These are phyloP conservation scores for Drosera capensis DNA, from an alignment of 148 eudicot species.

Conservation along the genomic window DNA sequence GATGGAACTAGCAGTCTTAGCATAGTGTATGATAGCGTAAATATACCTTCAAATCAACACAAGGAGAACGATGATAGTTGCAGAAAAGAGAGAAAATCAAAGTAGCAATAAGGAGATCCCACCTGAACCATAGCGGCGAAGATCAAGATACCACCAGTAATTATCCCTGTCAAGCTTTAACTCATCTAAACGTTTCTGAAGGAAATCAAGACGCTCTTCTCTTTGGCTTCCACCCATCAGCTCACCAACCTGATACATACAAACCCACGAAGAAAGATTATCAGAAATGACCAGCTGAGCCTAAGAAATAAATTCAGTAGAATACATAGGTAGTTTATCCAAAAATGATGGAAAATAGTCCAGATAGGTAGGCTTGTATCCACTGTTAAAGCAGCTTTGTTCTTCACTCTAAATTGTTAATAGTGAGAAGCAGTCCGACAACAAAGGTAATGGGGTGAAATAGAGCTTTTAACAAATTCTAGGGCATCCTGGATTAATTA, in stretches of 20 bases:
- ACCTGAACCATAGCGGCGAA: slow-evolving; percentile 99
- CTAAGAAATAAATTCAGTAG: no score
- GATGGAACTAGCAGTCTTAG: no score
- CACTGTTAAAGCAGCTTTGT: no score
- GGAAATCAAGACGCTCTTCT: slow-evolving; percentile 83
- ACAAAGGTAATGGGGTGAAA: no score
- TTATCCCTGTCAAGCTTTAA: slow-evolving; percentile 73
- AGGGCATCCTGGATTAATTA: not conserved
- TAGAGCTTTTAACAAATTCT: no score
- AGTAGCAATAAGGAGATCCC: slow-evolving; percentile 3
- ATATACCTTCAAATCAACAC: not conserved
- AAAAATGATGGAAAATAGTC: no score
- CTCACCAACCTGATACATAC: slow-evolving; percentile 62
- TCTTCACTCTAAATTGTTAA: not conserved
- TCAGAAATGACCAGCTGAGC: no score
- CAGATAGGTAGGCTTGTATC: no score
- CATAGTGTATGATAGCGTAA: no score
- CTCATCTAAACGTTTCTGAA: slow-evolving; percentile 70
- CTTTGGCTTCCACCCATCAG: slow-evolving; percentile 99
- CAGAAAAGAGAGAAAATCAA: slow-evolving; percentile 3
- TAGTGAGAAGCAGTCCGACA: not conserved
- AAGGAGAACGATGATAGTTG: not conserved
- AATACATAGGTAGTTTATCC: no score
- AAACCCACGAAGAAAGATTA: not conserved
- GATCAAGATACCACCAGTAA: slow-evolving; percentile 98